Evolutionary conservation across 2,329 filamentous ascomycete genomes (phyloP), one percentile per base, ranked within the genome.

Genomic region (Geosmithia morbida): DNA sequence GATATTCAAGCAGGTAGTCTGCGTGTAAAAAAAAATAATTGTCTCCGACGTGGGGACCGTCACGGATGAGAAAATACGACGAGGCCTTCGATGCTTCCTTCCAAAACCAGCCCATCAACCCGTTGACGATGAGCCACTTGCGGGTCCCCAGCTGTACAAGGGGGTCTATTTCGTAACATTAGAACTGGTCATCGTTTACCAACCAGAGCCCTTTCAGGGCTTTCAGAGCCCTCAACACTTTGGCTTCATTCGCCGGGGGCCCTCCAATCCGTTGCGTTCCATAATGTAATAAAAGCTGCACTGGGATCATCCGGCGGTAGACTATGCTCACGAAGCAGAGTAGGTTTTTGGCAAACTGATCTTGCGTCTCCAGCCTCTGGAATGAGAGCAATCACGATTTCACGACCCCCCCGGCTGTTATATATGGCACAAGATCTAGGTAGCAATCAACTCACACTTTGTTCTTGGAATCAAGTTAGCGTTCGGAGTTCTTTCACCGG

Each of bases 271-370:
- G 45, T 33, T 37, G 39, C 33, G 29, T 30, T 11, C 29, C 29
- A 30, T 50, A 0, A 44, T 30, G 0, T 6, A 30, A 30, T 11
- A 30, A 30, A 30, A 30, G 29, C 7, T 11, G 7, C 29, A 30
- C 6, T 7, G 60, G 61, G 33, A 65, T 63, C 0, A 48, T 54
- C 18, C 63, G 57, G 0, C 57, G 52, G 45, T 65, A 54, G 7
- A 65, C 55, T 0, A 61, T 48, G 2, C 58, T 58, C 50, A 65
- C 60, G 7, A 65, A 44, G 0, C 61, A 64, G 0, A 66, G 47
- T 0, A 66, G 43, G 1, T 63, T 52, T n/a, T 51, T 49, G 0
- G 60, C 60, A 0, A 61, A 48, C 0, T 4, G n/a, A 1, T 49
- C 10, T 4, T n/a, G n/a, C n/a, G n/a, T n/a, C n/a, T n/a, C n/a